A percentile compares a stretch with the other conserved stretches of the same genome.
Evolutionary conservation across 2,329 filamentous ascomycete genomes (phyloP).

Genomic region (Fusarium austroafricanum): DNA sequence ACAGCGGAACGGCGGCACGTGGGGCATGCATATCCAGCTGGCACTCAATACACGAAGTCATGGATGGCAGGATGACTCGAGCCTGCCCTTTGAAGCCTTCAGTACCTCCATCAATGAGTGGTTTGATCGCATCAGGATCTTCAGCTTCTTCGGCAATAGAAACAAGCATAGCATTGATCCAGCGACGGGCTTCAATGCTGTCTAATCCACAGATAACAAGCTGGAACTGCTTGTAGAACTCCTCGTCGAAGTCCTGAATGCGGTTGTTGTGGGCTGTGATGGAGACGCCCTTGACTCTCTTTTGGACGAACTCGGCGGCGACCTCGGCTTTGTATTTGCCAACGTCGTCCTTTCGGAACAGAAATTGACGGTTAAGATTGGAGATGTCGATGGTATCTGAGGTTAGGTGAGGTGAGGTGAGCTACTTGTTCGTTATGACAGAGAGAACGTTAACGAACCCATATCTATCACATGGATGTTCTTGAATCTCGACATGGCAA

Average conservation of each 20-base stretch:
- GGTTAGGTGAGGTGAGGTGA: too few relatives aligned
- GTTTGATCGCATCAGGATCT: constrained; percentile 87
- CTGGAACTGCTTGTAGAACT: constrained; percentile 97
- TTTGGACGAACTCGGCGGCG: constrained; percentile 90
- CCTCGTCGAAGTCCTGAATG: constrained; percentile 96
- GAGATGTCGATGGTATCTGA: constrained; percentile 97
- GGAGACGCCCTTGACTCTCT: constrained; percentile 86
- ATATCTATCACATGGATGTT: constrained; percentile 99
- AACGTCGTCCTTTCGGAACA: constrained; percentile 92
- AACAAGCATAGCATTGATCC: constrained; percentile 96
- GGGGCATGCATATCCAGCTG: constrained; percentile 99
- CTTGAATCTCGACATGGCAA: constrained; percentile 94
- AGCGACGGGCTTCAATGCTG: constrained; percentile 96
- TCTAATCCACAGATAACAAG: constrained; percentile 94
- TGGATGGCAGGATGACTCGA: constrained; percentile 88
- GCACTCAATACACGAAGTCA: constrained; percentile 97
- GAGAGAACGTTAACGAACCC: constrained; percentile 65
- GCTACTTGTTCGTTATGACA: background rate
- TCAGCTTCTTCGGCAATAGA: constrained; percentile 84
- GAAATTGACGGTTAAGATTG: constrained; percentile 96
- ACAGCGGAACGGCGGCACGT: constrained; percentile 95
- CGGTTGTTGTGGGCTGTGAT: constrained; percentile 95
- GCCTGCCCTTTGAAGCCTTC: constrained; percentile 99
- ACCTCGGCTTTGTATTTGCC: constrained; percentile 95
- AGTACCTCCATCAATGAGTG: constrained; percentile 94